phyloP scores from a whole-genome alignment of 306 rosid genomes.

The Geum urbanum region DNA sequence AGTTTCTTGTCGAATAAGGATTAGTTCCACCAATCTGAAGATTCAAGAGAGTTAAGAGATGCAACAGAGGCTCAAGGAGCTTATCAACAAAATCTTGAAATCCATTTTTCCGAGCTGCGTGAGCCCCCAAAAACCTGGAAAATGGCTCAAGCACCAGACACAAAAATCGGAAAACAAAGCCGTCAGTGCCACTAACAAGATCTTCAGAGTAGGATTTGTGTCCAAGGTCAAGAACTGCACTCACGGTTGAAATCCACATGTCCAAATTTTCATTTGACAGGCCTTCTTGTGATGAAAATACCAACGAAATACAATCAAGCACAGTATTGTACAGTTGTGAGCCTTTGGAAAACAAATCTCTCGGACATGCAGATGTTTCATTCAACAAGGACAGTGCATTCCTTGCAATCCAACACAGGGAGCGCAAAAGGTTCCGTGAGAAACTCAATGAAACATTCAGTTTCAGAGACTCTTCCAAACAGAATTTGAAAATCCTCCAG shows the following conservation, averaged over 20 bases:
- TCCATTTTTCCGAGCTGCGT: slow-evolving; percentile 58
- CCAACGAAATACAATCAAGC: slow-evolving; percentile 63
- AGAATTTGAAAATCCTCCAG: slow-evolving; percentile 79
- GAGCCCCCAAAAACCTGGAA: slow-evolving; percentile 64
- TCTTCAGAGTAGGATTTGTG: slow-evolving; percentile 36
- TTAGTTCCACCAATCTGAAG: slow-evolving; percentile 37
- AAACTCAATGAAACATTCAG: slow-evolving; percentile 46
- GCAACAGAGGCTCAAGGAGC: slow-evolving; percentile 80
- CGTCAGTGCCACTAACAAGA: slow-evolving; percentile 39
- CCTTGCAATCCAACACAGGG: slow-evolving; percentile 48
- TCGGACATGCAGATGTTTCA: slow-evolving; percentile 21
- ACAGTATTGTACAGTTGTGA: slow-evolving; percentile 42
- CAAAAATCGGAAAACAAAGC: slow-evolving; percentile 46
- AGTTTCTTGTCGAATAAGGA: slow-evolving; percentile 38
- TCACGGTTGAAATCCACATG: slow-evolving; percentile 57
- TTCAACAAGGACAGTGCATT: slow-evolving; percentile 41
- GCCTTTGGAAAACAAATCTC: slow-evolving; percentile 27
- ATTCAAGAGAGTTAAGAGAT: slow-evolving; percentile 48
- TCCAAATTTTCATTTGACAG: slow-evolving; percentile 67
- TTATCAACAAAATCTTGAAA: slow-evolving; percentile 65
- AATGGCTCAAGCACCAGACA: too few relatives aligned
- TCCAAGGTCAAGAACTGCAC: slow-evolving; percentile 53
- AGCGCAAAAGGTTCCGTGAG: slow-evolving; percentile 54
- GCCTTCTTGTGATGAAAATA: slow-evolving; percentile 77
- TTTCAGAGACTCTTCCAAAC: slow-evolving; percentile 62